Evolutionary conservation across 2,329 filamentous ascomycete genomes (phyloP).

Genomic region (Ophiostoma sp.): DNA sequence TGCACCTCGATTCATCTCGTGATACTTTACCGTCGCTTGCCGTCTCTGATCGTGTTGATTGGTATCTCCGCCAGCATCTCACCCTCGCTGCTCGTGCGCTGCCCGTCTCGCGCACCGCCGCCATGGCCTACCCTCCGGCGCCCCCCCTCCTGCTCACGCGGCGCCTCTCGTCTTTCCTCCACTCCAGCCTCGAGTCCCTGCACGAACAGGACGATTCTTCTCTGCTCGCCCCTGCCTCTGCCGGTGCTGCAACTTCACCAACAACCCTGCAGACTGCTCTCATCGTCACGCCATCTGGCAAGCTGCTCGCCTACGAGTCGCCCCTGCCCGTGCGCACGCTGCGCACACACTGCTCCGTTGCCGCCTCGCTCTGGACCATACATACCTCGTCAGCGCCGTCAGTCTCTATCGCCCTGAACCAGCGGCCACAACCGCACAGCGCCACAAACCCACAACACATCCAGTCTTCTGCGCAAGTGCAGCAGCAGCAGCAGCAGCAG

Average conservation of each 20-base stretch:
- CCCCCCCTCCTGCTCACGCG: slow-evolving; percentile 61
- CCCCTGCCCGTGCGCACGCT: slow-evolving; percentile 51
- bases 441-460: not conserved
- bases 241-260: slow-evolving; percentile 33
- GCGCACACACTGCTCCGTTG: slow-evolving; percentile 59
- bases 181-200: slow-evolving; percentile 43
- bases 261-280: slow-evolving; percentile 51
- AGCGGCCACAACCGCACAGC: slow-evolving; percentile 22
- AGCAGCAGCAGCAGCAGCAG: not conserved
- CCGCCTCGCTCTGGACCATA: slow-evolving; percentile 56
- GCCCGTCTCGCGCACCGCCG: slow-evolving; percentile 25
- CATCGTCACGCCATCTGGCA: slow-evolving; percentile 55
- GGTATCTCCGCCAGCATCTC: not conserved
- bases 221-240: not conserved
- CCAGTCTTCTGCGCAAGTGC: not conserved
- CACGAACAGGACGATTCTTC: slow-evolving; percentile 18
- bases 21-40: not conserved
- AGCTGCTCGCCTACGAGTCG: slow-evolving; percentile 59
- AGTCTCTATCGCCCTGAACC: slow-evolving; percentile 32
- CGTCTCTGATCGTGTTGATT: not conserved
- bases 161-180: slow-evolving; percentile 58
- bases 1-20: not conserved
- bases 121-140: slow-evolving; percentile 38
- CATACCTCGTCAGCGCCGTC: slow-evolving; percentile 44
- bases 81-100: no score